Evolutionary conservation across 2,329 filamentous ascomycete genomes (phyloP), one percentile per base, ranked within the genome.

Genomic region (Curvularia sp.): DNA sequence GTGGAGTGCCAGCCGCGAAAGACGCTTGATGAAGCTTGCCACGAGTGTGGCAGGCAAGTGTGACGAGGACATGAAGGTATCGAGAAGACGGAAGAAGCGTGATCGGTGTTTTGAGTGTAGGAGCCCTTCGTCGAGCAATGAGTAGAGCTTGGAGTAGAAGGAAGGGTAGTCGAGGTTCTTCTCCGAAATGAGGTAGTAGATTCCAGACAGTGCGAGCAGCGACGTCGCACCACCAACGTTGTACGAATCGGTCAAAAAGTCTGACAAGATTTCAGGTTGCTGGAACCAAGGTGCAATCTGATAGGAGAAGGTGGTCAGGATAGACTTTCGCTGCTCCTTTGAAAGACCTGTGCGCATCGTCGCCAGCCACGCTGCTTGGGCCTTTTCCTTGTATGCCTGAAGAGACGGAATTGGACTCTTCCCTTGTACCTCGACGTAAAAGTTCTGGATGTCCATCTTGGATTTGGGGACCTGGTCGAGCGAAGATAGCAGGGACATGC

Each of bases 191-290:
- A 99, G 85, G 75, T 96, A 95, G 80, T 97, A 99, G 45, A 99
- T 88, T 50, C 95, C 95, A 0, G 92, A 96, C 1, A 99, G 83
- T 1, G 96, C 93, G 19, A 97, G 84, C 4, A 99, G 83, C 4
- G 95, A 94, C 47, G 89, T 92, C 13, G 92, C 90, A 43, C 95
- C 95, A 50, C 94, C 93, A 7, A 88, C 81, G 69, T 97, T 85
- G 80, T 96, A 98, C 28, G 89, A 96, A 78, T 95, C 92, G n/a
- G 93, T 97, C 54, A 99, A 80, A 77, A 98, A 99, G 80, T 99
- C 95, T 83, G 97, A 93, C 32, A 99, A 84, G 39, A 96, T 83
- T 72, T 98, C 94, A 1, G 93, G 90, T 61, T 92, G 91, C 47
- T 83, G 85, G 78, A 98, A 97, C 91, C 92, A 96, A 0, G 94